These are phyloP conservation scores for Ustilago tritici DNA, from an alignment of 1,284 basidiomycete species.

Conservation along the genomic window DNA sequence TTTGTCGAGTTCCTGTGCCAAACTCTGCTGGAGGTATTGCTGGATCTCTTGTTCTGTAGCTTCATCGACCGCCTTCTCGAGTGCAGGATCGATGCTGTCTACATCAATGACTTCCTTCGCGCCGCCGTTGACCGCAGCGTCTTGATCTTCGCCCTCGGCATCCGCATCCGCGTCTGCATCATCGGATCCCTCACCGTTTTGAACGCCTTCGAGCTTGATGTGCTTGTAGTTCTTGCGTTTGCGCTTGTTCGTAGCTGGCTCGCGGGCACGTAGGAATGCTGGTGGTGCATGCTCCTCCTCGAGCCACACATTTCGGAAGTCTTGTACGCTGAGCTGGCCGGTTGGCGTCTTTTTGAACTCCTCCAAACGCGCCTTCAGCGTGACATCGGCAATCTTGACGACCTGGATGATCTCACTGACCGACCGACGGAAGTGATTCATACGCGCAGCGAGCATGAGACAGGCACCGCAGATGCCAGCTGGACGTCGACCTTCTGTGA, in stretches of 20 bases:
- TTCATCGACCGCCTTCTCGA: conserved; percentile 62
- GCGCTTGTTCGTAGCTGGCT: conserved; percentile 75
- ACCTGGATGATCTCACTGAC: conserved; percentile 93
- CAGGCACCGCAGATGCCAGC: conserved; percentile 98
- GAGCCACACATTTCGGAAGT: conserved; percentile 91
- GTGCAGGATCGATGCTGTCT: conserved; percentile 42
- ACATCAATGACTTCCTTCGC: conserved; percentile 40
- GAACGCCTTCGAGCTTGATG: conserved; percentile 39
- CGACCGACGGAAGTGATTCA: conserved; percentile 95
- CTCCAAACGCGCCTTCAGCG: conserved; percentile 90
- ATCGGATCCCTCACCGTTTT: conserved; percentile 23
- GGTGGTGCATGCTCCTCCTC: conserved; percentile 92
- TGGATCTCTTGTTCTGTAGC: conserved; percentile 63
- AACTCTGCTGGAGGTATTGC: conserved; percentile 54
- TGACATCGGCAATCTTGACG: conserved; percentile 96
- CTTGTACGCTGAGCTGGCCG: conserved; percentile 85
- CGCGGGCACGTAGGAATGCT: conserved; percentile 77
- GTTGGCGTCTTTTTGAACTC: conserved; percentile 93
- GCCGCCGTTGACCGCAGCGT: conserved; percentile 25
- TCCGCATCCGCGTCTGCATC: conserved; percentile 68
- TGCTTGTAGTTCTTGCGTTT: conserved; percentile 68
- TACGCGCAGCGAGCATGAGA: conserved; percentile 91
- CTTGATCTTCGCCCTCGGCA: conserved; percentile 72
- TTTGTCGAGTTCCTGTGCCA: conserved; percentile 54
- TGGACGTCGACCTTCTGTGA: conserved; percentile 92